A percentile compares a stretch with the other conserved stretches of the same genome.
These are phyloP conservation scores for Otatea glauca DNA, from an alignment of 176 grass and related monocot genomes.

Conservation along the genomic window DNA sequence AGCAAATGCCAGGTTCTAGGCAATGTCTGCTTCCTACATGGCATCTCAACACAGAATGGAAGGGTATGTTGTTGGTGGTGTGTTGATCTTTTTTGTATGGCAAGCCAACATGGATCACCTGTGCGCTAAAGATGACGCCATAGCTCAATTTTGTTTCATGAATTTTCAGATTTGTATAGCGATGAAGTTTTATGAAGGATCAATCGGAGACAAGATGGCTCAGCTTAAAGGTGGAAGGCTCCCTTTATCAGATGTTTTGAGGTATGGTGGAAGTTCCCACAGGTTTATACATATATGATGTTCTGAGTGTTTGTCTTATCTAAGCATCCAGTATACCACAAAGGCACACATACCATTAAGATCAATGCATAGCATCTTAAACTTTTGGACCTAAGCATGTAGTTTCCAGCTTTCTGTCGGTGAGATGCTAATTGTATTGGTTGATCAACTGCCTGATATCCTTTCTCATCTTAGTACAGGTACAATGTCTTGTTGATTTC, in stretches of 20 bases:
- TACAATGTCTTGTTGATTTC: not conserved
- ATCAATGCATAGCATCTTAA: not conserved
- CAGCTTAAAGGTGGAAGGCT: conserved; percentile 84
- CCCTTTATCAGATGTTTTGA: conserved; percentile 83
- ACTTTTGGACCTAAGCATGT: not conserved
- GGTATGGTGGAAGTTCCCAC: conserved; percentile 41
- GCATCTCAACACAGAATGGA: conserved; percentile 84
- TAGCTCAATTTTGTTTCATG: conserved; percentile 34
- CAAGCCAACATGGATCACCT: not conserved
- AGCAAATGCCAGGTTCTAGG: conserved; percentile 70
- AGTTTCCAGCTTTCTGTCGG: conserved; percentile 4
- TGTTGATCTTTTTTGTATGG: not conserved
- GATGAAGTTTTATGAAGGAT: conserved; percentile 98
- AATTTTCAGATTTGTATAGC: conserved; percentile 81
- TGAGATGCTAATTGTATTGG: not conserved
- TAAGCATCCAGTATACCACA: not conserved
- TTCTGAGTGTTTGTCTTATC: not conserved
- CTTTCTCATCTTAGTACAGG: conserved; percentile 13
- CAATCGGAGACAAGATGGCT: conserved; percentile 89
- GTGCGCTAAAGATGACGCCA: not conserved
- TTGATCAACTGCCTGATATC: conserved; percentile 3
- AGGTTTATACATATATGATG: not conserved
- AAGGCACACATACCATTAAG: not conserved
- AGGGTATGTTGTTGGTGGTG: conserved; percentile 54
- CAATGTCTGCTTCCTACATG: conserved; percentile 73